A percentile compares a stretch with the other conserved stretches of the same genome.
Evolutionary conservation across 2,329 filamentous ascomycete genomes (phyloP).

Genomic region (Colletotrichum siamense): DNA sequence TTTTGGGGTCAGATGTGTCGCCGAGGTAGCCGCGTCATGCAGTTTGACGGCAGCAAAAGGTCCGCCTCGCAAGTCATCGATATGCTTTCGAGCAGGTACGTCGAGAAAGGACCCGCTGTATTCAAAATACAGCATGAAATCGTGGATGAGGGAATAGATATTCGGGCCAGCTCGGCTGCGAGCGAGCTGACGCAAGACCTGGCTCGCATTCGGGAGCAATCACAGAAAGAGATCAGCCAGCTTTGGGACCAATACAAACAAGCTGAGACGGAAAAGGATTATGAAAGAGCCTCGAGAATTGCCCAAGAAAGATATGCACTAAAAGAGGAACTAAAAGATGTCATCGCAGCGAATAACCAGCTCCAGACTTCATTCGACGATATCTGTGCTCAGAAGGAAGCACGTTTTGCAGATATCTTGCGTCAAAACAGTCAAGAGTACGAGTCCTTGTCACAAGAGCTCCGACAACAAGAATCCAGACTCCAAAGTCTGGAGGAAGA

Average conservation of each 20-base stretch:
- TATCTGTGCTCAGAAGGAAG: too few relatives aligned
- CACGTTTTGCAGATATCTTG: too few relatives aligned
- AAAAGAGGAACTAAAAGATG: not conserved
- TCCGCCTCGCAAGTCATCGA: not conserved
- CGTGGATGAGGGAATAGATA: not conserved
- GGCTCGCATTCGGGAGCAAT: not conserved
- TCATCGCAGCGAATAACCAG: too few relatives aligned
- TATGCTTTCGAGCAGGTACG: fast-evolving
- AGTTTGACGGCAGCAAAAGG: not conserved
- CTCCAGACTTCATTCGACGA: too few relatives aligned
- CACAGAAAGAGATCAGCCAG: not conserved
- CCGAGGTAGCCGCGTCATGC: not conserved
- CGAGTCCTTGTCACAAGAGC: too few relatives aligned
- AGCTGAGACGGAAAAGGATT: not conserved
- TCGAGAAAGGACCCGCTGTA: fast-evolving
- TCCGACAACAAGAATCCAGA: too few relatives aligned
- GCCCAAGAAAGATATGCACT: not conserved
- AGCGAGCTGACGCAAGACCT: not conserved
- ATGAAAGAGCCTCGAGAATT: not conserved
- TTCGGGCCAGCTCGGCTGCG: not conserved
- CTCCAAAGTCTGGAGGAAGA: too few relatives aligned
- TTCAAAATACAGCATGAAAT: not conserved
- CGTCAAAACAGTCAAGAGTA: too few relatives aligned
- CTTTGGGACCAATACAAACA: not conserved
- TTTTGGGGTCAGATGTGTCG: not conserved